phyloP scores from a whole-genome alignment of 2,329 filamentous ascomycete genomes.

The Sphaerulina populicola region DNA sequence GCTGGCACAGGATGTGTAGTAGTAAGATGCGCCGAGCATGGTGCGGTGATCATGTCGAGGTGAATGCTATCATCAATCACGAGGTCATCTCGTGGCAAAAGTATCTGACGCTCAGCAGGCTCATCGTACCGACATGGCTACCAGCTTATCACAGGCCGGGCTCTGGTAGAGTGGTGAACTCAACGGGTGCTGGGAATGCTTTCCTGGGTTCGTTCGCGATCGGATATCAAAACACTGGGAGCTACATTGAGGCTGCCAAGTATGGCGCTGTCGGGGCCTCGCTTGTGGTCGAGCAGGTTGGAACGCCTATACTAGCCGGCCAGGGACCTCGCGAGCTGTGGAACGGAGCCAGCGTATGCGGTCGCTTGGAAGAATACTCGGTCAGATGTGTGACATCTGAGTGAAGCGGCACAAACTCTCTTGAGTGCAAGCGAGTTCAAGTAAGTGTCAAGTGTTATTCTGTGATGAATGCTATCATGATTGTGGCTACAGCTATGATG shows the following conservation, averaged over 20 bases:
- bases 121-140: conserved; percentile 15
- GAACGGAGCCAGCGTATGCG: conserved; percentile 39
- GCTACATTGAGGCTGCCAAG: conserved; percentile 18
- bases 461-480: no score
- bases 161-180: conserved; percentile 20
- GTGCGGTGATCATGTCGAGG: conserved; percentile 21
- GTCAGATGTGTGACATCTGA: not conserved
- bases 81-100: not conserved
- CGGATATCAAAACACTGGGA: conserved; percentile 18
- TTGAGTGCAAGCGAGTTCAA: no score
- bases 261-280: conserved; percentile 26
- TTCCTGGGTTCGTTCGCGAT: conserved; percentile 25
- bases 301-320: conserved; percentile 35
- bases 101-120: not conserved
- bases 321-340: conserved; percentile 36
- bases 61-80: not conserved
- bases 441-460: no score
- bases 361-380: conserved; percentile 32
- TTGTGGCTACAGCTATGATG: no score
- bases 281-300: conserved; percentile 24
- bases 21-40: conserved; percentile 21
- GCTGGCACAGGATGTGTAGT: conserved; percentile 18
- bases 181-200: conserved; percentile 27
- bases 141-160: conserved; percentile 16
- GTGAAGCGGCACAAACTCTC: no score